Base-by-base conservation (phyloP, 495 filamentous ascomycete genomes). In the Podospora bellae-mahoneyi region DNA sequence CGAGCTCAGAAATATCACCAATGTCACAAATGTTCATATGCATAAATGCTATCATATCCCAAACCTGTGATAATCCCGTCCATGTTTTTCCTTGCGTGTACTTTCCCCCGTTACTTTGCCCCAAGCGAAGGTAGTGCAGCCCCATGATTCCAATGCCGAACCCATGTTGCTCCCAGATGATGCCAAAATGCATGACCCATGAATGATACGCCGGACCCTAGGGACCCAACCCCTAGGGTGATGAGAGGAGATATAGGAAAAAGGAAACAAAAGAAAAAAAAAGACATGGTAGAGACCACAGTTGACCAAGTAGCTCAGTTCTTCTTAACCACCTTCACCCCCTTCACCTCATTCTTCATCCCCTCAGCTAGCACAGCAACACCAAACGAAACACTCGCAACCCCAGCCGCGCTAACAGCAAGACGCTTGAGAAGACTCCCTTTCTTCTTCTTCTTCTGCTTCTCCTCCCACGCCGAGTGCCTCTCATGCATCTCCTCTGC, bases 301-400 rank as follows among this genome's bases (percentile, higher is more conserved):
- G 30, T 32, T 32, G 4, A 32, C 30, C 2, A 48, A 48, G 5
- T 10, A 9, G 39, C 3, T 48, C 13, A 48, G 1, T 48, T 48
- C 39, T 48, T 86, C 65, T 68, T 76, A 2, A 87, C 87, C 65
- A 87, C 85, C 1, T 60, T 10, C 0, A 86, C 87, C 0, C 88
- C 87, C 3, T 84, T 48, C 2, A 13, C 39, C 13, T 48, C 39
- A 13, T 48, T 88, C 61, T 79, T 81, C 74, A 92, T 88, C 66
- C 85, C 89, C 72, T 94, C 89, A 5, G 79, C 78, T 16, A 89
- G 83, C n/a, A 90, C 89, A 3, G 89, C 90, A 55, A 92, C 73
- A 3, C 86, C 86, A 78, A 92, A 94, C 28, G 85, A 87, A 23
- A 85, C 81, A 19, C 82, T 88, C 4, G 84, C 91, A 0, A 88